phyloP scores from a whole-genome alignment of 1,139 yeast species.

The Saccharomycopsis crataegensis region DNA sequence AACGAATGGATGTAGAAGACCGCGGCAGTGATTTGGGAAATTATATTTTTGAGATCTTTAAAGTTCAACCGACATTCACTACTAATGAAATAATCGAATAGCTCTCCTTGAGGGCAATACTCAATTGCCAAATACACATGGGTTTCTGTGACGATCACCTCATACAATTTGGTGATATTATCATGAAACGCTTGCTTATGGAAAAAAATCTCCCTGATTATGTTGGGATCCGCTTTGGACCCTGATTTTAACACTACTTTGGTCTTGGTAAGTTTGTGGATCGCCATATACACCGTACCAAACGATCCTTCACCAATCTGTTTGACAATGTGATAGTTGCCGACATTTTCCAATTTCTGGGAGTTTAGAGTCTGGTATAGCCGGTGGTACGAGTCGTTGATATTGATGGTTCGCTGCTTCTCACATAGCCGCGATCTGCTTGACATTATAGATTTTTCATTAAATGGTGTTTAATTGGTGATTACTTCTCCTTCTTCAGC shows the following conservation, averaged over 20 bases:
- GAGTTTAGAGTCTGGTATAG: constrained; percentile 17
- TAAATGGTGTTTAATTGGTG: too few relatives aligned
- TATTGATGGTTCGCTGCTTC: constrained; percentile 12
- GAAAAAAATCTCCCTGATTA: constrained; percentile 89
- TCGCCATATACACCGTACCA: constrained; percentile 84
- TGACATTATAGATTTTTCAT: neutral
- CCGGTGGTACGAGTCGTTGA: constrained; percentile 18
- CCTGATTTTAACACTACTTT: constrained; percentile 87
- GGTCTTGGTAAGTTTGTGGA: constrained; percentile 61
- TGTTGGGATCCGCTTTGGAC: constrained; percentile 70
- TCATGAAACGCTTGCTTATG: constrained; percentile 81
- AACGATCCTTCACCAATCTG: constrained; percentile 88
- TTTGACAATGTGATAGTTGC: constrained; percentile 63
- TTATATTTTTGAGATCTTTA: constrained; percentile 51
- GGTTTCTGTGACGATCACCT: constrained; percentile 73
- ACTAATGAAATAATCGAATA: constrained; percentile 62
- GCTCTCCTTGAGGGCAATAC: constrained; percentile 84
- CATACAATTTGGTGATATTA: constrained; percentile 78
- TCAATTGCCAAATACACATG: constrained; percentile 84
- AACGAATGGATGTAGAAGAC: constrained; percentile 77
- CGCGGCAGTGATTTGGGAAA: constrained; percentile 75
- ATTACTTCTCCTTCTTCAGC: too few relatives aligned
- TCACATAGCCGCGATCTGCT: constrained; percentile 12
- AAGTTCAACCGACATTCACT: constrained; percentile 42
- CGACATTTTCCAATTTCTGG: constrained; percentile 48